A percentile compares a stretch with the other conserved stretches of the same genome.
These are phyloP conservation scores for Sporisorium graminicola DNA, from an alignment of 1,284 basidiomycete species.

Conservation along the genomic window DNA sequence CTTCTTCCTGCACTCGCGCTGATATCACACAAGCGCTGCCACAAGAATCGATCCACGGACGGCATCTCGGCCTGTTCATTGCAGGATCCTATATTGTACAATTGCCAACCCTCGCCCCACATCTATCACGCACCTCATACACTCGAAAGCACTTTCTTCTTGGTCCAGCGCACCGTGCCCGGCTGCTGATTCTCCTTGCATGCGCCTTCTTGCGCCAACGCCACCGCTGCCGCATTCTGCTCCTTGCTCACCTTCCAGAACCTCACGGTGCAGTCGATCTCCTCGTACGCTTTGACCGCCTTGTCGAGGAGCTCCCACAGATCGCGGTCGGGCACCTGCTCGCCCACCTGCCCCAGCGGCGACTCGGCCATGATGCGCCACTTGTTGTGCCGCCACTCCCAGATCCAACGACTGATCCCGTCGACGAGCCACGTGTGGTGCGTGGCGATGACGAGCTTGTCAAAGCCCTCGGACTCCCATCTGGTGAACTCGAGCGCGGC, in stretches of 20 bases:
- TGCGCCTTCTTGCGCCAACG: slow-evolving; percentile 61
- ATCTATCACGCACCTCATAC: not conserved
- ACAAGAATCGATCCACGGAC: too few relatives aligned
- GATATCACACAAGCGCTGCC: not conserved
- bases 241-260: slow-evolving; percentile 64
- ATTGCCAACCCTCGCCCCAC: not conserved
- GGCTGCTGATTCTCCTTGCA: slow-evolving; percentile 61
- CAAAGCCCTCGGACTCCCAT: slow-evolving; percentile 68
- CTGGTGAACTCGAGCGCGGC: slow-evolving; percentile 63
- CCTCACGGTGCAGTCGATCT: slow-evolving; percentile 66
- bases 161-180: slow-evolving; percentile 62
- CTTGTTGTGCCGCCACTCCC: slow-evolving; percentile 64
- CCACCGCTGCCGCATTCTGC: slow-evolving; percentile 48
- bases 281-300: slow-evolving; percentile 59
- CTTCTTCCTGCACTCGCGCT: slow-evolving; percentile 12
- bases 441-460: slow-evolving; percentile 66
- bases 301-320: slow-evolving; percentile 67
- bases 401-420: slow-evolving; percentile 65
- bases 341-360: slow-evolving; percentile 55
- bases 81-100: not conserved
- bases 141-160: slow-evolving; percentile 36
- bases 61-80: too few relatives aligned
- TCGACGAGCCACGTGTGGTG: slow-evolving; percentile 66
- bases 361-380: slow-evolving; percentile 57
- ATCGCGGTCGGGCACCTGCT: slow-evolving; percentile 65